Conservation (phyloP, 2,329 filamentous ascomycete species). For the Esteya vermicola region DNA sequence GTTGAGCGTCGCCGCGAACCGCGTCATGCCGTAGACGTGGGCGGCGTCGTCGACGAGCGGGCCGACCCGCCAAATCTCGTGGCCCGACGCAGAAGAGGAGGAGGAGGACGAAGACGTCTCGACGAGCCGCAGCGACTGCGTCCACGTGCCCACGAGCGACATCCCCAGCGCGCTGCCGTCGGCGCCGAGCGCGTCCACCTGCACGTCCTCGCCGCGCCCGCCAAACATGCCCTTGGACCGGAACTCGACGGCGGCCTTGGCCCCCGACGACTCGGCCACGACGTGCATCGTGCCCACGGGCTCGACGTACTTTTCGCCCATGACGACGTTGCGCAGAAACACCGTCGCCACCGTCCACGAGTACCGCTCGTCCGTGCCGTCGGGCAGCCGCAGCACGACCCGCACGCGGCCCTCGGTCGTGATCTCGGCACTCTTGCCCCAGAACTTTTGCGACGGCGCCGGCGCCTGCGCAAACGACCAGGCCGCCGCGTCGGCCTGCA, state of each 20-base stretch:
- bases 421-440: constrained; percentile 92
- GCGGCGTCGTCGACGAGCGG: constrained; percentile 63
- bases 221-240: constrained; percentile 96
- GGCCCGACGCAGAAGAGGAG: constrained; percentile 27
- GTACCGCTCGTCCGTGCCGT: constrained; percentile 63
- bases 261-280: constrained; percentile 67
- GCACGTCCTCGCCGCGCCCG: constrained; percentile 80
- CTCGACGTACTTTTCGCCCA: constrained; percentile 96
- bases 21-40: constrained; percentile 76
- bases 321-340: constrained; percentile 90
- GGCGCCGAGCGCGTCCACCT: constrained; percentile 55
- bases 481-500: constrained; percentile 72
- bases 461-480: constrained; percentile 87
- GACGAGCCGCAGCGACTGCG: constrained; percentile 51
- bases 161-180: constrained; percentile 52
- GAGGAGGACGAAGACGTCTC: constrained; percentile 29
- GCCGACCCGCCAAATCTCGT: constrained; percentile 67
- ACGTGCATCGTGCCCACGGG: constrained; percentile 84
- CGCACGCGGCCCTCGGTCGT: constrained; percentile 82
- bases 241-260: constrained; percentile 78
- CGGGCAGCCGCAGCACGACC: constrained; percentile 51
- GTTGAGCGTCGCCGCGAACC: constrained; percentile 75
- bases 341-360: constrained; percentile 80
- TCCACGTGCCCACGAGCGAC: constrained; percentile 76
- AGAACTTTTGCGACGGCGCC: constrained; percentile 89